Conservation (phyloP, 1,284 basidiomycete species). For the Ustilago nuda region DNA sequence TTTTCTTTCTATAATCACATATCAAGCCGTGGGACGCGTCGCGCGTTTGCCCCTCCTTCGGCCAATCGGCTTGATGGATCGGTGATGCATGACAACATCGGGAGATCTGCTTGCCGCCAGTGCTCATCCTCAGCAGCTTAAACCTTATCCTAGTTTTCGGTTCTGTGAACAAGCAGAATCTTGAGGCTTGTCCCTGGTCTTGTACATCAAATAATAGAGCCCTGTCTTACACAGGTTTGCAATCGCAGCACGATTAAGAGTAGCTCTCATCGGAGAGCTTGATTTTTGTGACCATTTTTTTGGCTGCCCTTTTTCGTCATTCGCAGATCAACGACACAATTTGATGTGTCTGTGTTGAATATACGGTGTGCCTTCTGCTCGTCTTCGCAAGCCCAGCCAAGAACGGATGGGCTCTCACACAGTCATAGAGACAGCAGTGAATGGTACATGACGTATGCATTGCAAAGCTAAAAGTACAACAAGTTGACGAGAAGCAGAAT, state of each 20-base stretch:
- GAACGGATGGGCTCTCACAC: not conserved
- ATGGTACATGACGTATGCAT: not conserved
- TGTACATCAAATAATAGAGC: no score
- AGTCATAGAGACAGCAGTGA: no score
- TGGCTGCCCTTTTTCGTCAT: not conserved
- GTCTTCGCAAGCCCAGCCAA: no score
- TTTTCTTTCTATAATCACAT: slow-evolving; percentile 6
- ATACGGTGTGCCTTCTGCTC: not conserved
- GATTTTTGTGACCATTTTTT: slow-evolving; percentile 11
- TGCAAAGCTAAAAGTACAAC: slow-evolving; percentile 31
- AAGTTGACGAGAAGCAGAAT: not conserved
- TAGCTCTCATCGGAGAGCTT: not conserved
- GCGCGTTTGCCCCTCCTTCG: slow-evolving; percentile 28
- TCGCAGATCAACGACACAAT: not conserved
- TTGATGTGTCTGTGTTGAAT: not conserved
- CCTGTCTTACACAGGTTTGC: not conserved
- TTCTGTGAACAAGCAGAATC: no score
- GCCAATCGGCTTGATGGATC: slow-evolving; percentile 1
- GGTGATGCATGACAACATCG: slow-evolving; percentile 5
- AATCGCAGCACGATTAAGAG: not conserved
- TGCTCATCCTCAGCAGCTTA: no score
- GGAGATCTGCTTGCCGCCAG: not conserved
- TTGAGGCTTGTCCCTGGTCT: no score
- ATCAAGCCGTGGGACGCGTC: slow-evolving; percentile 22
- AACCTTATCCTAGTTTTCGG: no score